These are phyloP conservation scores for Phaeosphaeria sp. DNA, from an alignment of 2,329 filamentous ascomycete species.

Conservation along the genomic window DNA sequence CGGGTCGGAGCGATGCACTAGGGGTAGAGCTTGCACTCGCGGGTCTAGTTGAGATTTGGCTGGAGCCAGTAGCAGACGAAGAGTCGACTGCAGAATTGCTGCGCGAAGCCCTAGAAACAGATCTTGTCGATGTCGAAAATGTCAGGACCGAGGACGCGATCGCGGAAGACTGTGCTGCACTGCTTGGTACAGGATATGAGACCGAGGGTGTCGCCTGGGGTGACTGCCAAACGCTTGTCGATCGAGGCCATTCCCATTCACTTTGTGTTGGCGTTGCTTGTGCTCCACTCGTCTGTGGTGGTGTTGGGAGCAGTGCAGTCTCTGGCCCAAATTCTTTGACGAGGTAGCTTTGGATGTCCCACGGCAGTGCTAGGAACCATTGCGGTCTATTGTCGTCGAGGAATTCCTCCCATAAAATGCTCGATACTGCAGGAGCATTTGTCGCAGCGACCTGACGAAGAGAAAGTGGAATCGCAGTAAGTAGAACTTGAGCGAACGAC, in stretches of 20 bases:
- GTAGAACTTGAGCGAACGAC: constrained; percentile 42
- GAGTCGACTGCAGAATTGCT: not conserved
- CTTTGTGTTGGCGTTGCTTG: constrained; percentile 6
- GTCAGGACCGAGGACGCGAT: not conserved
- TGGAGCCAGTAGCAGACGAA: constrained; percentile 1
- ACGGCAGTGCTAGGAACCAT: constrained; percentile 44
- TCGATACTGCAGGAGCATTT: constrained; percentile 44
- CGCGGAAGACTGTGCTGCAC: constrained; percentile 2
- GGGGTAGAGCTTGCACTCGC: constrained; percentile 5
- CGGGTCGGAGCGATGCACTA: constrained; percentile 20
- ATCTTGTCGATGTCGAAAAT: constrained; percentile 10
- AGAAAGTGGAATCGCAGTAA: constrained; percentile 45
- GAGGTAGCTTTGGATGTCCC: constrained; percentile 43
- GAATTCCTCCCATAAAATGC: constrained; percentile 44
- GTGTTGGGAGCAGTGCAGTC: constrained; percentile 33
- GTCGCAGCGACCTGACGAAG: constrained; percentile 45
- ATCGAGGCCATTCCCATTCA: not conserved
- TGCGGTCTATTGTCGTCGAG: constrained; percentile 40
- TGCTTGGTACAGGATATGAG: constrained; percentile 8
- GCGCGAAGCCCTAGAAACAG: not conserved
- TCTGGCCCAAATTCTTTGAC: constrained; percentile 41
- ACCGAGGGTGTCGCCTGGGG: constrained; percentile 3
- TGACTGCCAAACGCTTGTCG: constrained; percentile 6
- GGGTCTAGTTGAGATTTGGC: constrained; percentile 1
- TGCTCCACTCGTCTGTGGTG: constrained; percentile 18